Evolutionary conservation across 805 yeast genomes (phyloP).

Genomic region (Saccharomycopsis lassenensis): DNA sequence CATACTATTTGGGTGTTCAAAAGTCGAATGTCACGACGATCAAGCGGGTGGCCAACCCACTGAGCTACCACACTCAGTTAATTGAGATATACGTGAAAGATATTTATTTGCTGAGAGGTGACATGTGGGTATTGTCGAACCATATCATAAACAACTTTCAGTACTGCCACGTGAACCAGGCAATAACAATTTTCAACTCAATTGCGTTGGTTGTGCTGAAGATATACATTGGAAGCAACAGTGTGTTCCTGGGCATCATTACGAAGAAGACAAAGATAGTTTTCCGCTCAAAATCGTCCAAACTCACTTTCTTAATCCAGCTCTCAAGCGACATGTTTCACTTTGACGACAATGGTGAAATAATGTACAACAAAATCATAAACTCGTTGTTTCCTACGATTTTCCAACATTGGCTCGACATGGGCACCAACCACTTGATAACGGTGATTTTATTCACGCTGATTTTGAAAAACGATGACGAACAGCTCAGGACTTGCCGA

Average conservation of each 20-base stretch:
- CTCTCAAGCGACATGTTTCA: slow-evolving; percentile 96
- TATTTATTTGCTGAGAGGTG: slow-evolving; percentile 72
- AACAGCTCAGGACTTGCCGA: slow-evolving; percentile 17
- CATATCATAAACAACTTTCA: slow-evolving; percentile 61
- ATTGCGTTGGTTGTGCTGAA: slow-evolving; percentile 55
- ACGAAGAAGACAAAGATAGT: slow-evolving; percentile 65
- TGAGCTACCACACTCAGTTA: slow-evolving; percentile 61
- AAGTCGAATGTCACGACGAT: slow-evolving; percentile 49
- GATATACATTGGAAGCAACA: slow-evolving; percentile 54
- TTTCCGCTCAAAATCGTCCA: slow-evolving; percentile 86
- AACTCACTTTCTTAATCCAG: slow-evolving; percentile 73
- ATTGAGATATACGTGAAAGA: slow-evolving; percentile 78
- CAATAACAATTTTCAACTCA: slow-evolving; percentile 44
- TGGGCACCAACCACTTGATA: slow-evolving; percentile 82
- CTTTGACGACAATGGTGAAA: slow-evolving; percentile 93
- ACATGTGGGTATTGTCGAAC: slow-evolving; percentile 80
- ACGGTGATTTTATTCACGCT: slow-evolving; percentile 78
- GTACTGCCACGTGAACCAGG: slow-evolving; percentile 23
- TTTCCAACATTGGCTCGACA: slow-evolving; percentile 76
- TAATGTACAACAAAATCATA: slow-evolving; percentile 83
- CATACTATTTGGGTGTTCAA: slow-evolving; percentile 49
- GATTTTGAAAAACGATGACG: slow-evolving; percentile 49
- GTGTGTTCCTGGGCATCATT: slow-evolving; percentile 64
- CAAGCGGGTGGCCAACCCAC: slow-evolving; percentile 22
- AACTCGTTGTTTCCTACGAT: slow-evolving; percentile 87